Base-by-base conservation (phyloP, 768 basidiomycete genomes). In the Tricholoma flavovirens region DNA sequence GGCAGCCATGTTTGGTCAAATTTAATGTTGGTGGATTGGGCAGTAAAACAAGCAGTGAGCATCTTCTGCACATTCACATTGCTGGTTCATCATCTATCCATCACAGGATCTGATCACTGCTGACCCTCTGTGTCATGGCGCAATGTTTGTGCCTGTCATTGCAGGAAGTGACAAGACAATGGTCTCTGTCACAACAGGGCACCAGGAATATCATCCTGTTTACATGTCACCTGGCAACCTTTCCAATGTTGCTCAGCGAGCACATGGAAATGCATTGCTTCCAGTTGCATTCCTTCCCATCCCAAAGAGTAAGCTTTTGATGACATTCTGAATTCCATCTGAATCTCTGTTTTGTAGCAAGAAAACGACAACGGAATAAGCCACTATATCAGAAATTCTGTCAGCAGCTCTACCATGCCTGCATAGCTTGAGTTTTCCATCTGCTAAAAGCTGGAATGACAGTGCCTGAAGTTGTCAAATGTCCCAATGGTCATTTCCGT, bases 81-180 rank as follows among this genome's bases (percentile, higher is more conserved):
- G 40, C 17, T 42, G 19, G 32, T 14, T 38, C 15, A 42, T 8
- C 21, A 1, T n/a, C n/a, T n/a, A n/a, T n/a, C 19, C 21, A 19
- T 17, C 19, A 21, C 19, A 42, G 40, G 40, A 42, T 21, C 17
- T 19, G 19, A 17, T 42, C 8, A 17, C 40, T 19, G 19, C n/a
- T 8, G 54, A 69, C 51, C 49, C 61, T 7, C 15, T 35, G 21
- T 68, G 58, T 6, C 64, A 67, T 46, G 75, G 74, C 5, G 58
- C 67, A 0, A 67, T 72, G 60, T 57, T 72, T 24, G 60, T 69
- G 3, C 65, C 69, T 0, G 57, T 75, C 14, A 55, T 76, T 14
- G 56, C 59, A 1, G 74, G 75, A 1, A 74, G 72, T 50, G 71
- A 79, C 55, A 77, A 77, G 55, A 77, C 75, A 0, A 76, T 73